phyloP scores from a whole-genome alignment of 371 early-diverging fungal species.

The Actinomucor elegans region DNA sequence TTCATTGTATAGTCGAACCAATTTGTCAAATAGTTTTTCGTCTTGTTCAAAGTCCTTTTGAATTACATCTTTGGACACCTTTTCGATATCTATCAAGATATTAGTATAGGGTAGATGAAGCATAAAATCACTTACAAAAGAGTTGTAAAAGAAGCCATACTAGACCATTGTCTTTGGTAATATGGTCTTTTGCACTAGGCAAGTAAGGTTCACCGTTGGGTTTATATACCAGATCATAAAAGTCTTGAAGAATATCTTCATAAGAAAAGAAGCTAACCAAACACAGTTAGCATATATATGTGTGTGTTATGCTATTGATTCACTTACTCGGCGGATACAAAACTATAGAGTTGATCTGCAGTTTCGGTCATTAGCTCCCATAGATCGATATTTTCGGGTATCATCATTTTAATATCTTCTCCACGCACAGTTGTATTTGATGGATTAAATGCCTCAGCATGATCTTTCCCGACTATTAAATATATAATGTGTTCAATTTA shows the following conservation, averaged over 20 bases:
- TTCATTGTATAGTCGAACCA: constrained; percentile 74
- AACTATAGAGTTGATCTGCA: constrained; percentile 77
- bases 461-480: too few relatives aligned
- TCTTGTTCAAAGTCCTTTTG: constrained; percentile 70
- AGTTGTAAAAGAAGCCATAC: constrained; percentile 76
- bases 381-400: constrained; percentile 67
- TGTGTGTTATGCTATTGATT: not conserved
- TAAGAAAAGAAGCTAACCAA: constrained; percentile 57
- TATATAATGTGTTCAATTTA: too few relatives aligned
- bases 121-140: constrained; percentile 48
- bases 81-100: constrained; percentile 51
- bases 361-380: constrained; percentile 79
- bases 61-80: constrained; percentile 54
- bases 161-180: constrained; percentile 73
- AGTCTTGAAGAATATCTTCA: constrained; percentile 64
- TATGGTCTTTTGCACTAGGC: constrained; percentile 36
- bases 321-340: constrained; percentile 65
- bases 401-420: constrained; percentile 60
- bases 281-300: too few relatives aligned
- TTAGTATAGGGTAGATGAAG: not conserved
- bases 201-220: constrained; percentile 48
- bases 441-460: constrained; percentile 22
- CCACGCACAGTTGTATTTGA: constrained; percentile 14
- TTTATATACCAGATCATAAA: constrained; percentile 61
- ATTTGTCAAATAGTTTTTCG: constrained; percentile 69